Evolutionary conservation across 1,284 basidiomycete genomes (phyloP), one percentile per base, ranked within the genome.

Genomic region (Sphagnurus paluster): DNA sequence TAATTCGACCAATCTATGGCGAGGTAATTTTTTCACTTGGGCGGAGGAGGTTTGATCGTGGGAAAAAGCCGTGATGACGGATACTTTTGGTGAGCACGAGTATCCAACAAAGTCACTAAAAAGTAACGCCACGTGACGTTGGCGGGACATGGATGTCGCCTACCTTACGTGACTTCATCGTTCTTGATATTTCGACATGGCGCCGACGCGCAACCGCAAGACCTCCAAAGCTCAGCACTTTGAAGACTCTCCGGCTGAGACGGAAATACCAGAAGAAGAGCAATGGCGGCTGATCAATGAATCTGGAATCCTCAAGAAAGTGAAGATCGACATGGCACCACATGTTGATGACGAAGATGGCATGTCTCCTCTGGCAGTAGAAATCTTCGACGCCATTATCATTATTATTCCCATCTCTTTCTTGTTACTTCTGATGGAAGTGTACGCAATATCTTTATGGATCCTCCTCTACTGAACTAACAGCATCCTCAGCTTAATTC

Each of bases 211-310:
- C 49, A 71, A 65, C 40, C 69, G 69, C 41, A 73, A 71, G 51
- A 29, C 56, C 46, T 35, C 58, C 50, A 40, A 46, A 46, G 43
- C 42, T 54, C 33, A 25, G 30, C 34, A 49, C 34, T 5, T 9
- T 8, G 39, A 34, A 13, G 24, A 28, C 17, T 5, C 45, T 36
- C 37, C 55, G 19, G 34, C 43, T 21, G 59, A 63, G 24, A 56
- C 74, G 44, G 74, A 84, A 39, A 80, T 91, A 26, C 62, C 86
- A 3, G 80, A 87, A 59, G 79, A 83, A 2, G 88, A 91, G 59
- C 80, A 90, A 72, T 83, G 82, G 84, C 78, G 86, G 9, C 66
- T 91, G 36, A 78, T 91, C 56, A 74, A 79, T 19, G 70, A 88
- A 53, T 76, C 79, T 17, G 87, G 85, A 21, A 69, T 90, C 35